Evolutionary conservation across 2,329 filamentous ascomycete species (phyloP).

Genomic region (Talaromyces funiculosus): DNA sequence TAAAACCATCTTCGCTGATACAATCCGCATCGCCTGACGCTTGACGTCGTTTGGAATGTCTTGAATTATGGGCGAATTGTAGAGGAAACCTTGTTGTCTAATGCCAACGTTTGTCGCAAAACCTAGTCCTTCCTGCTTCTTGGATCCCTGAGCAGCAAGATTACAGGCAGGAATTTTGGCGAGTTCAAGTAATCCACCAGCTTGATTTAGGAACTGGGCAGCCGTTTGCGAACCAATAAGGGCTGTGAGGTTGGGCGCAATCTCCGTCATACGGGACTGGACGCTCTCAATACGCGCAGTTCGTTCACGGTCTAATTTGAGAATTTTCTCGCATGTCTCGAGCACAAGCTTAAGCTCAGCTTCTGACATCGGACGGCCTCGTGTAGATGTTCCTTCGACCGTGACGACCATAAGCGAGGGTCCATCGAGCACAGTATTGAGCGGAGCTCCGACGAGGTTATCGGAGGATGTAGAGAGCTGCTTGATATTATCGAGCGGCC

Average conservation of each 20-base stretch:
- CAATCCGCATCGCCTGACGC: slow-evolving; percentile 89
- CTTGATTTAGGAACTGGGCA: slow-evolving; percentile 91
- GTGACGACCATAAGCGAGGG: slow-evolving; percentile 93
- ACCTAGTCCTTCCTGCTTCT: slow-evolving; percentile 72
- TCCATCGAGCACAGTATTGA: slow-evolving; percentile 78
- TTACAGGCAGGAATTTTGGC: slow-evolving; percentile 94
- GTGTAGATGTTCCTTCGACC: slow-evolving; percentile 85
- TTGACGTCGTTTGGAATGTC: slow-evolving; percentile 81
- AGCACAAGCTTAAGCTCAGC: slow-evolving; percentile 68
- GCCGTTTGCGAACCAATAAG: slow-evolving; percentile 89
- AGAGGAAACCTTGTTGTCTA: slow-evolving; percentile 87
- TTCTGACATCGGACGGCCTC: slow-evolving; percentile 70
- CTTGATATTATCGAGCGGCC: slow-evolving; percentile 84
- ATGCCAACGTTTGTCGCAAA: slow-evolving; percentile 90
- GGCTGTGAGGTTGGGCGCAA: slow-evolving; percentile 87
- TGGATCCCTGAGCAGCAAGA: slow-evolving; percentile 81
- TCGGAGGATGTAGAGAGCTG: slow-evolving; percentile 67
- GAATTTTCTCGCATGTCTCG: slow-evolving; percentile 76
- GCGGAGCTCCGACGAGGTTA: slow-evolving; percentile 68
- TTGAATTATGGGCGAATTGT: slow-evolving; percentile 82
- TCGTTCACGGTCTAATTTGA: slow-evolving; percentile 84
- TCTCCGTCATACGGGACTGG: slow-evolving; percentile 92
- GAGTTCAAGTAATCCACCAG: slow-evolving; percentile 79
- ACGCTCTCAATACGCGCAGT: slow-evolving; percentile 86
- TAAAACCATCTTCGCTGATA: slow-evolving; percentile 88